Base-by-base conservation (phyloP, 805 yeast genomes). In the Candida methanosorbosa region DNA sequence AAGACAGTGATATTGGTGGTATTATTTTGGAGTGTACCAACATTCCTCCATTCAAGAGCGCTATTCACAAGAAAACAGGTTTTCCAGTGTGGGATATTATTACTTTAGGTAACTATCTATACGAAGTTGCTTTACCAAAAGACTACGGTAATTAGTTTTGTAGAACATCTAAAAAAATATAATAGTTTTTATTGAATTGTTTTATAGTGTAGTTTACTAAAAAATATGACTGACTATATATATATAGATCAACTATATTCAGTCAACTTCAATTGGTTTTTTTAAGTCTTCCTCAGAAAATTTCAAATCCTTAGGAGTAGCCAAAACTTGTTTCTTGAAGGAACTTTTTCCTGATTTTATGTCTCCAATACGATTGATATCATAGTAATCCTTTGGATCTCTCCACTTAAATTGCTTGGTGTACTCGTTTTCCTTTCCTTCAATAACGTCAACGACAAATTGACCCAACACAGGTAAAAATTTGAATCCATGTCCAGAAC, bases 401-500 rank as follows among this genome's bases (percentile, higher is more conserved):
- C 59, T 57, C 66, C 66, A 59, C 24, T 45, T 45, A 43, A 59
- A 59, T 15, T 50, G 32, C 14, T 49, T 36, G 2, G 60, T 53
- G 36, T 54, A 56, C 23, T 50, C 45, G 32, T 52, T 54, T 25
- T 41, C 56, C 29, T 41, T 38, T 9, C 52, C 56, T 38, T 63
- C 62, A 15, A 66, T 31, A 25, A 51, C 50, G 37, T 56, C 54
- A 11, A 57, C 61, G 27, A 56, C 34, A 29, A 48, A 52, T 30
- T 43, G 48, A 1, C 61, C 61, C 22, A 56, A 35, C 6, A 56
- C 59, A 4, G 63, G 61, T 9, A 56, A 39, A 50, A 56, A 46
- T 40, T 58, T 57, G 44, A 58, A 58, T 0, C 55, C 61, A 44
- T 58, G 63, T 3, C 60, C 61, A 2, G 61, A 57, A 13, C 60